Evolutionary conservation across 768 basidiomycete genomes (phyloP), one percentile per base, ranked within the genome.

Genomic region (Favolaschia claudopus): DNA sequence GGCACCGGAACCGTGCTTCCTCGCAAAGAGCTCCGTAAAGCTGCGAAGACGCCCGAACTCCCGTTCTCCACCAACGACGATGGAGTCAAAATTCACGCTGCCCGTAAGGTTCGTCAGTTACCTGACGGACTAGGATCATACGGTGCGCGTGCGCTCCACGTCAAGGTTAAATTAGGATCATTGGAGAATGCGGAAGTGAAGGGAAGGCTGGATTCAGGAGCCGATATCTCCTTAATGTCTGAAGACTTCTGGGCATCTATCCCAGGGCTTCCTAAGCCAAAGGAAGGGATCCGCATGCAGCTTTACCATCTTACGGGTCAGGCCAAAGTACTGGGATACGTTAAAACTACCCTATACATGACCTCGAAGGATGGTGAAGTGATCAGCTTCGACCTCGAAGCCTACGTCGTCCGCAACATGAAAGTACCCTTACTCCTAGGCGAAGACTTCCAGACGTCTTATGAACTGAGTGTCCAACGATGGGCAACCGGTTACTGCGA

Each of bases 401-500:
- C 69, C 6, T 70, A 70, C 38, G 64, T 70, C 0, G 70, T 71
- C 1, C 27, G 64, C 2, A 58, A 52, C 0, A 71, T 71, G 68
- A 32, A 55, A 5, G 68, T 71, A 0, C 67, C 67, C 1, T 15
- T 54, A 0, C 51, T 53, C 6, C 40, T 53, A 12, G 46, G 46
- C 4, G 46, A 40, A n/a, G 50, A 52, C 19, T 42, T 53, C 51
- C 51, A 53, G n/a, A 12, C 39, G 1, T 17, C 52, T 3, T 54
- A 54, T 17, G 52, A 54, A 15, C 12, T 54, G 14, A 34, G 51
- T 2, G 17, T n/a, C 17, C 57, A 27, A 2, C 50, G 60, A 1
- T 60, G 50, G 27, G 36, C 55, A 0, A 24, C 45, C 1, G 66
- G 63, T 0, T 55, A 63, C 15, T 39, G 57, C 33, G 48, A 67